Percentiles rank a stretch among this genome's conserved stretches.
Evolutionary conservation across 768 basidiomycete genomes (phyloP).

Genomic region (Xerocomellus intermedius): DNA sequence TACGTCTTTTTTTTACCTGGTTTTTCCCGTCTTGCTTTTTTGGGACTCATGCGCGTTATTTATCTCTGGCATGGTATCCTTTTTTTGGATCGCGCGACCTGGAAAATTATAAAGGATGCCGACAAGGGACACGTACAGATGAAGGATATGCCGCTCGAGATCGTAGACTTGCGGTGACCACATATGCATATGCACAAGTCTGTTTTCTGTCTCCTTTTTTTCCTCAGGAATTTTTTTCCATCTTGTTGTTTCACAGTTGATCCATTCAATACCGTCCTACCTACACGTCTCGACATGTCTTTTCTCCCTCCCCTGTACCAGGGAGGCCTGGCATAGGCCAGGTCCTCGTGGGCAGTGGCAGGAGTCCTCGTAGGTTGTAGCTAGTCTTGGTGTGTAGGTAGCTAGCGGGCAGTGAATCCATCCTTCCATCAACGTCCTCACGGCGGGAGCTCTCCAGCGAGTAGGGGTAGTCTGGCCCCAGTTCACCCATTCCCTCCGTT

Average conservation of each 20-base stretch:
- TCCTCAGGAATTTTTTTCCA: not conserved
- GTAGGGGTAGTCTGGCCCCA: too few relatives aligned
- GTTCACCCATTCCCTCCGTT: not conserved
- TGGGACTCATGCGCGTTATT: not conserved
- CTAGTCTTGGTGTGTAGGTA: too few relatives aligned
- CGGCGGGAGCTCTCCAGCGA: too few relatives aligned
- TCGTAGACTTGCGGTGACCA: slow-evolving; percentile 69
- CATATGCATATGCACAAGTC: not conserved
- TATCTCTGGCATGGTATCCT: not conserved
- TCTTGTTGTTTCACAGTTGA: not conserved
- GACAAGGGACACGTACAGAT: slow-evolving; percentile 84
- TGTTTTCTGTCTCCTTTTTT: not conserved
- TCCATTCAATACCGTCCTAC: not conserved
- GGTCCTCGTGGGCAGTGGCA: too few relatives aligned
- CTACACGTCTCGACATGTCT: not conserved
- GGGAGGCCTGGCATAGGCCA: too few relatives aligned
- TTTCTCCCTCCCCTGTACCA: not conserved
- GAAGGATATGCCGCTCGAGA: slow-evolving; percentile 70
- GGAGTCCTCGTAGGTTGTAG: too few relatives aligned
- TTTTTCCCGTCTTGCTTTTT: not conserved
- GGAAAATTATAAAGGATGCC: slow-evolving; percentile 53
- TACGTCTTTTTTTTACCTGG: slow-evolving; percentile 36
- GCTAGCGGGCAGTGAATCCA: too few relatives aligned
- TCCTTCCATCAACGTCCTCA: too few relatives aligned
- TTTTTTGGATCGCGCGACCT: not conserved